Base-by-base conservation (phyloP, 108 stramenopile species). In the Nitzschia sp. region DNA sequence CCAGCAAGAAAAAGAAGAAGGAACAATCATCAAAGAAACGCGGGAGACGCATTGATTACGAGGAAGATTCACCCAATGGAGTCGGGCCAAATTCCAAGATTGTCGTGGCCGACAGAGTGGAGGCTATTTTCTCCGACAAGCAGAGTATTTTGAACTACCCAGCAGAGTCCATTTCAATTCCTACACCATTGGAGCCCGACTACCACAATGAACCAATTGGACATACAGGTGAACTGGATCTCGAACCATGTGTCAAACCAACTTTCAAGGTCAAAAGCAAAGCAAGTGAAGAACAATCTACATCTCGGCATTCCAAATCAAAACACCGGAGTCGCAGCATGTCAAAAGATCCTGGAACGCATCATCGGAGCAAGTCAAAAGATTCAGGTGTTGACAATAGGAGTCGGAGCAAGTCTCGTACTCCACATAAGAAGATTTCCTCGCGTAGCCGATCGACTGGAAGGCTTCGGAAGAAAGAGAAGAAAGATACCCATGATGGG, bases 71-170 rank as follows among this genome's bases (percentile, higher is more conserved):
- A 6, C 15, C 11, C 1, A 14, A 8, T 26, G 61, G 21, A 11
- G 61, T 17, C 2, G 53, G 19, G 1, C 12, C 21, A 12, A 15
- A 20, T n/a, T 17, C 3, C 46, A 48, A 48, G 17, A 48, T 48
- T 15, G 61, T 42, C 12, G 61, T 62, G 21, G 61, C 61, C 2
- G 61, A 62, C 11, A 41, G 61, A 24, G 61, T 62, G 43, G 61
- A 62, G 8, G 61, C 61, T 3, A 62, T 62, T 24, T 62, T 62
- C 44, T 20, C 61, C 10, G 22, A 62, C 22, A 17, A 17, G 22
- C 41, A 62, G 7, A 62, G 11, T 20, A 62, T 62, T 8, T 62
- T 44, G 29, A 34, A 34, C 5, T 34, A 34, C 29, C 29, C 29
- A 34, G 5, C 29, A 34, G 29, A 34, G 29, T 34, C 29, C 3